phyloP scores from a whole-genome alignment of 768 basidiomycete species.

The Collybia mongolica region DNA sequence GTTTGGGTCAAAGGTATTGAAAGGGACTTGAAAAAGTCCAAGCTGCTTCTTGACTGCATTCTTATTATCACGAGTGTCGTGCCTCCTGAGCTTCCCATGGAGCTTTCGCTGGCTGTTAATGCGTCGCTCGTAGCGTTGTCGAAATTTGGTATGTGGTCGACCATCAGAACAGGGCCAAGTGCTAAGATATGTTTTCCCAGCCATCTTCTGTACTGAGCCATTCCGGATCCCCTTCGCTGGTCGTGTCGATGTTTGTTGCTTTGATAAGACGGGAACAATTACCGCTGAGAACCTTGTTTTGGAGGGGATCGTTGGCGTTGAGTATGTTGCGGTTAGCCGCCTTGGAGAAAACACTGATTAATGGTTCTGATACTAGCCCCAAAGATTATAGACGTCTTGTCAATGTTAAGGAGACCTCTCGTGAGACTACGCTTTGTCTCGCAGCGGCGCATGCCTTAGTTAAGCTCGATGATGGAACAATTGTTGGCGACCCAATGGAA shows the following conservation, averaged over 20 bases:
- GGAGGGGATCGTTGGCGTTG: slow-evolving; percentile 89
- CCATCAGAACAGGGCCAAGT: background rate
- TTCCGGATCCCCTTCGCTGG: slow-evolving; percentile 97
- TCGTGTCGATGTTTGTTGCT: slow-evolving; percentile 96
- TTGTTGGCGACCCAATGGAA: slow-evolving; percentile 99
- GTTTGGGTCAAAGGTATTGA: slow-evolving; percentile 98
- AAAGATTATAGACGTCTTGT: slow-evolving; percentile 65
- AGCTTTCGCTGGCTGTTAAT: slow-evolving; percentile 93
- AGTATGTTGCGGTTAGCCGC: slow-evolving; percentile 51
- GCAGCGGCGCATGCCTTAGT: slow-evolving; percentile 96
- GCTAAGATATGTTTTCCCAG: slow-evolving; percentile 35
- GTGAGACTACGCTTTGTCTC: slow-evolving; percentile 83
- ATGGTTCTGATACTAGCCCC: slow-evolving; percentile 38
- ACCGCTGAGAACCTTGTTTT: slow-evolving; percentile 94
- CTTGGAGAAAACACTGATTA: slow-evolving; percentile 1
- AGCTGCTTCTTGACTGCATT: slow-evolving; percentile 92
- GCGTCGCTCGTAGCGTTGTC: slow-evolving; percentile 90
- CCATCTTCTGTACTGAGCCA: slow-evolving; percentile 98
- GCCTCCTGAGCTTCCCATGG: slow-evolving; percentile 98
- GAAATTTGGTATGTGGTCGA: slow-evolving; percentile 74
- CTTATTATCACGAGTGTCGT: slow-evolving; percentile 97
- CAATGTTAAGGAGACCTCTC: slow-evolving; percentile 71
- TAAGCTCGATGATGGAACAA: slow-evolving; percentile 86
- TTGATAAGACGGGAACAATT: slow-evolving; percentile 99
- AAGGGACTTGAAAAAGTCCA: slow-evolving; percentile 89